These are phyloP conservation scores for Diaporthe eres DNA, from an alignment of 2,329 filamentous ascomycete species.

Conservation along the genomic window DNA sequence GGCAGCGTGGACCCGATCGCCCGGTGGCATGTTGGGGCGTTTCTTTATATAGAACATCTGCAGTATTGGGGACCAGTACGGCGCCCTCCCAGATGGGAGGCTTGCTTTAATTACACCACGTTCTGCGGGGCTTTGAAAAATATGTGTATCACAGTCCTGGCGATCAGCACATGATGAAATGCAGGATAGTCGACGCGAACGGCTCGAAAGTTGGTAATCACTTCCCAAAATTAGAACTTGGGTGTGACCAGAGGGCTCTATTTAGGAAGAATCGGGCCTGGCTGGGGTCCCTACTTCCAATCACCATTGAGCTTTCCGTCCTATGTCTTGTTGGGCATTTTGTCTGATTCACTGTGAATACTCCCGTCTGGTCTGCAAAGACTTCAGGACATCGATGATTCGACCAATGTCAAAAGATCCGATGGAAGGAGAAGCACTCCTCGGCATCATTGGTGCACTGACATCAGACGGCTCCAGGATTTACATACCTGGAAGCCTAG, in stretches of 20 bases:
- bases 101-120: background rate
- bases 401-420: background rate
- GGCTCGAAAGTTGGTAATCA: background rate
- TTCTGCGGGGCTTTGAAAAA: background rate
- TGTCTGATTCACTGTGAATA: background rate
- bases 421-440: background rate
- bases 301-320: background rate
- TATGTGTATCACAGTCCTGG: background rate
- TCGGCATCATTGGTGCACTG: background rate
- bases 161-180: background rate
- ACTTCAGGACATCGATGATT: background rate
- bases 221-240: background rate
- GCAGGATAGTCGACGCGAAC: background rate
- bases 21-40: slow-evolving; percentile 2
- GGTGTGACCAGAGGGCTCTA: background rate
- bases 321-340: background rate
- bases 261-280: background rate
- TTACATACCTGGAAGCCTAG: too few species aligned
- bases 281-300: background rate
- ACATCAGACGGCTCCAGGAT: background rate
- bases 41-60: slow-evolving; percentile 24
- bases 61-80: background rate
- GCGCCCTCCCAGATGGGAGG: background rate
- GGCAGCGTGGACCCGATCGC: slow-evolving; percentile 26
- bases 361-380: background rate